A percentile compares a stretch with the other conserved stretches of the same genome.
Evolutionary conservation across 257 asterid genomes (phyloP).

Genomic region (Penstemon barbatus): DNA sequence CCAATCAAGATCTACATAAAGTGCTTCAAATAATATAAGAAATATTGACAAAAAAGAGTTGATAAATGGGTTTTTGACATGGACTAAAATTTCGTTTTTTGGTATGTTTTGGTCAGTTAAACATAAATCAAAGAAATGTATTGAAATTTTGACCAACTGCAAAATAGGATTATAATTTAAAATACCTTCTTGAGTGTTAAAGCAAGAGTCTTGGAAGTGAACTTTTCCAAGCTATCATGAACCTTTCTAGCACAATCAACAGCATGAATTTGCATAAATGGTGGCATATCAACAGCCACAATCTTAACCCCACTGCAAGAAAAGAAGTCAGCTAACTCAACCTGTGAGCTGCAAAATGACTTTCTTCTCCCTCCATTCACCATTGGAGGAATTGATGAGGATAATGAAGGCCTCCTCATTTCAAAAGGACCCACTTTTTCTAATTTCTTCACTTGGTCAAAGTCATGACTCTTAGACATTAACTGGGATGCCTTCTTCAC

Average conservation of each 20-base stretch:
- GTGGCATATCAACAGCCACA: slow-evolving; percentile 95
- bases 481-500: slow-evolving; percentile 37
- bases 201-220: slow-evolving; percentile 91
- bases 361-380: slow-evolving; percentile 53
- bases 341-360: slow-evolving; percentile 65
- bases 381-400: slow-evolving; percentile 36
- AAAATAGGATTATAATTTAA: not conserved
- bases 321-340: slow-evolving; percentile 73
- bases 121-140: not conserved
- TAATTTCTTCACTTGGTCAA: slow-evolving; percentile 33
- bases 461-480: slow-evolving; percentile 39
- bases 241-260: slow-evolving; percentile 87
- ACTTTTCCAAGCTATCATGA: slow-evolving; percentile 91
- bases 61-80: not conserved
- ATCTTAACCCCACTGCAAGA: slow-evolving; percentile 70
- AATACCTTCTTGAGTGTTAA: slow-evolving; percentile 78
- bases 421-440: slow-evolving; percentile 27
- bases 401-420: slow-evolving; percentile 35
- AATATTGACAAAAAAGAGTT: not conserved
- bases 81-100: no score
- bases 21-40: not conserved
- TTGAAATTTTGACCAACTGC: not conserved
- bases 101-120: no score
- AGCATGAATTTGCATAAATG: slow-evolving; percentile 94
- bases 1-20: slow-evolving; percentile 19